Evolutionary conservation across 148 eudicot genomes (phyloP).

Genomic region (Polygonum maritimum): DNA sequence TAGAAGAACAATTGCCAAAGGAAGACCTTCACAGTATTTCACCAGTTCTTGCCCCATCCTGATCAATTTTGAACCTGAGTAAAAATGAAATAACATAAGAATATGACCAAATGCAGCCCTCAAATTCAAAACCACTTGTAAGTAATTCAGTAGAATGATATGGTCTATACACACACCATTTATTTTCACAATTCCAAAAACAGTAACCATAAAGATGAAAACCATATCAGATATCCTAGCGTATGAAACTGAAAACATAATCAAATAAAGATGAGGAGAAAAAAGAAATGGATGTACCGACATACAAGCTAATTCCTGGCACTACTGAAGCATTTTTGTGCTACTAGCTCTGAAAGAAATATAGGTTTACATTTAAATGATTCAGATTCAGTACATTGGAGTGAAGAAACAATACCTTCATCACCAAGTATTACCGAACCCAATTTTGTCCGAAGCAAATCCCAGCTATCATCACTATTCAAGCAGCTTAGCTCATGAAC

Average conservation of each 20-base stretch:
- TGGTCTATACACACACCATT: neutral
- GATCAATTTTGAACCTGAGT: neutral
- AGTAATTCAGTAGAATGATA: neutral
- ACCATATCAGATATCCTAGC: no score
- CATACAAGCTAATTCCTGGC: no score
- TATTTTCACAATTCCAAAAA: no score
- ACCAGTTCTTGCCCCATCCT: conserved; percentile 7
- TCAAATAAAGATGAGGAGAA: no score
- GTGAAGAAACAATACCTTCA: neutral
- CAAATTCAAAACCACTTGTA: neutral
- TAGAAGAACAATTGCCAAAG: conserved; percentile 16
- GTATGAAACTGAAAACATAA: no score
- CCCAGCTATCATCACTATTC: neutral
- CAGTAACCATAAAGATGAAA: no score
- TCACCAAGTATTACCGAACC: neutral
- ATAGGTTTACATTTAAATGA: no score
- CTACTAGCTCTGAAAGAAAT: neutral
- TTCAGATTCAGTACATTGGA: neutral
- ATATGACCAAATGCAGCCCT: neutral
- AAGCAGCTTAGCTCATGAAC: neutral
- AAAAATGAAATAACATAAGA: neutral
- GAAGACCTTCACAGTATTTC: conserved; percentile 14
- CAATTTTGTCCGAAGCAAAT: neutral
- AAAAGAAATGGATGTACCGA: no score
- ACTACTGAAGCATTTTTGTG: neutral